Evolutionary conservation across 345 rosid genomes (phyloP), one percentile per base, ranked within the genome.

Genomic region (Ailanthus altissimus): DNA sequence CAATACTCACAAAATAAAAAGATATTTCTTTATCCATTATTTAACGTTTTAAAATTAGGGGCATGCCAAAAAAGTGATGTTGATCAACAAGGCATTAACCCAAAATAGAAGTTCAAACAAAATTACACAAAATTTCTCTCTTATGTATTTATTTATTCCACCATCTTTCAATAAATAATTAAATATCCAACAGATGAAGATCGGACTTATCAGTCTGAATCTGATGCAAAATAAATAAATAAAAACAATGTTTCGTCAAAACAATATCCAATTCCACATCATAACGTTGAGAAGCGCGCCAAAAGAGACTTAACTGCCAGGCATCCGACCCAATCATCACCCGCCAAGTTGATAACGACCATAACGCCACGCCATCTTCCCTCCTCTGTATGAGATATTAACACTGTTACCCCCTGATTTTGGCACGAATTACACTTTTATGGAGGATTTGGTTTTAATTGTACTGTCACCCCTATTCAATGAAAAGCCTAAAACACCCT

Each of bases 271-370:
- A 32, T 32, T 32, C 38, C 38, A 32, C 38, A 32, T 32, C 2
- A 25, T 50, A 40, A 67, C 85, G 47, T 88, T 64, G 88, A 70
- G 70, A 83, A n/a, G 88, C 73, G 89, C 88, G 86, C 88, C 89
- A 78, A 58, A 50, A 54, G 5, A 16, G 0, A 5, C 32, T 70
- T 73, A 75, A 76, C 67, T 23, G 84, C 81, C 84, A 72, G 40
- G 23, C 2, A 5, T 3, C 15, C 12, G 10, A 12, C 28, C 92
- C 90, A 87, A 82, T 89, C 7, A 11, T 3, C 0, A 0, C 0
- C 1, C 25, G 47, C 73, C 91, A 90, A 89, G 89, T 82, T 28
- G 2, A 57, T 25, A 0, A 0, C 5, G 0, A 0, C 7, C 76
- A 62, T 0, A 9, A 23, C 60, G 53, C 75, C 77, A 62, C 81